Conservation (phyloP, 306 rosid species). For the Corylus avellana region DNA sequence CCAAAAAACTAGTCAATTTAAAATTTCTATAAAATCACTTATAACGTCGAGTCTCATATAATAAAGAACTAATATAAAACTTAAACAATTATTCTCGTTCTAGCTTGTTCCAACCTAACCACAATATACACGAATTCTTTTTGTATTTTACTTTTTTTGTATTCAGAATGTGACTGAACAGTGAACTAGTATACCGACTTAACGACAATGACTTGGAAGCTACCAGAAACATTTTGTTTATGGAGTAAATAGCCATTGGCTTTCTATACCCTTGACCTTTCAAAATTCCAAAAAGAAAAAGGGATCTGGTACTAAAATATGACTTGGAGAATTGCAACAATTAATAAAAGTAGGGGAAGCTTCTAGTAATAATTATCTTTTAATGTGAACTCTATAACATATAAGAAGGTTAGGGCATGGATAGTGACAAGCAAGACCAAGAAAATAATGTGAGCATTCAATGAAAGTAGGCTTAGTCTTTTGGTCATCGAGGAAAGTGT, state of each 20-base stretch:
- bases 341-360: neutral
- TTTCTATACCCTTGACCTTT: neutral
- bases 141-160: too few species aligned
- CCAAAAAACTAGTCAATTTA: too few species aligned
- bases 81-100: too few species aligned
- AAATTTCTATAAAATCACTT: too few species aligned
- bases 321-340: neutral
- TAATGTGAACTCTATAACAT: neutral
- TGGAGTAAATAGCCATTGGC: neutral
- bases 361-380: neutral
- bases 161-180: neutral
- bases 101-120: too few species aligned
- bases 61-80: too few species aligned
- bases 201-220: conserved; percentile 19
- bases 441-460: neutral
- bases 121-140: too few species aligned
- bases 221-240: neutral
- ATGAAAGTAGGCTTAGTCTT: neutral
- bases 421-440: neutral
- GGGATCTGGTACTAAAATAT: neutral
- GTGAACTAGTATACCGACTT: neutral
- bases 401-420: neutral
- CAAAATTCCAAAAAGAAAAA: too few species aligned
- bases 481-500: too few species aligned
- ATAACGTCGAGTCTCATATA: too few species aligned